These are phyloP conservation scores for Cladophialophora yegresii DNA, from an alignment of 2,329 filamentous ascomycete genomes.

Conservation along the genomic window DNA sequence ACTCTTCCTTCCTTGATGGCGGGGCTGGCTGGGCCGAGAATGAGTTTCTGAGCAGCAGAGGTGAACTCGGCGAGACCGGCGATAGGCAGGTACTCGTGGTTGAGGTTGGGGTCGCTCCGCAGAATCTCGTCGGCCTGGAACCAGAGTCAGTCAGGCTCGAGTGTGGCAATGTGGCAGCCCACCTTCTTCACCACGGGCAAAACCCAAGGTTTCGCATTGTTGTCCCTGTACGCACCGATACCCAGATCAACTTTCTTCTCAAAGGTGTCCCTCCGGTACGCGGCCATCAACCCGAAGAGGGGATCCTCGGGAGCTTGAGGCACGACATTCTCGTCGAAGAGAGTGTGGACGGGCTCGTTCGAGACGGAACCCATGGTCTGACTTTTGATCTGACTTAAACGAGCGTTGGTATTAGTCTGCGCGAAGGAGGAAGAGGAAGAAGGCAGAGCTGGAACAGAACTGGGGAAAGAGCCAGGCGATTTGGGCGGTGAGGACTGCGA, in stretches of 20 bases:
- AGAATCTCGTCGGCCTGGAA: slow-evolving; percentile 84
- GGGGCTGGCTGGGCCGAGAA: slow-evolving; percentile 76
- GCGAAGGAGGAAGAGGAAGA: slow-evolving; percentile 51
- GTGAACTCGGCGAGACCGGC: slow-evolving; percentile 85
- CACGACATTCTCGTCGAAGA: slow-evolving; percentile 74
- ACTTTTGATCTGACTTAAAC: slow-evolving; percentile 63
- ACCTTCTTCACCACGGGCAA: slow-evolving; percentile 96
- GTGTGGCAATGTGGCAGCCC: background rate
- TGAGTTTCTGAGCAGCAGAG: slow-evolving; percentile 83
- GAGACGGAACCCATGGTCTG: slow-evolving; percentile 65
- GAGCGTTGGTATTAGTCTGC: slow-evolving; percentile 44
- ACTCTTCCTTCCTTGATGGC: slow-evolving; percentile 82
- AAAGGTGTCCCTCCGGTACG: slow-evolving; percentile 75
- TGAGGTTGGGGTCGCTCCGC: slow-evolving; percentile 81
- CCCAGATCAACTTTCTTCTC: slow-evolving; percentile 90
- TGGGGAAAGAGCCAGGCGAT: slow-evolving; percentile 8
- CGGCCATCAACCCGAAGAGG: slow-evolving; percentile 88
- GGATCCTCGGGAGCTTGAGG: slow-evolving; percentile 93
- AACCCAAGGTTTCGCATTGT: slow-evolving; percentile 96
- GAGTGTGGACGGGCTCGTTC: slow-evolving; percentile 48
- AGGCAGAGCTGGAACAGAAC: slow-evolving; percentile 10
- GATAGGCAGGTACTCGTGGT: slow-evolving; percentile 98
- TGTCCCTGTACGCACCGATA: slow-evolving; percentile 90
- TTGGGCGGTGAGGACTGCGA: slow-evolving; percentile 23
- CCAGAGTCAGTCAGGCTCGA: background rate